phyloP scores from a whole-genome alignment of 768 basidiomycete genomes.

The Leccinum rimulosum region DNA sequence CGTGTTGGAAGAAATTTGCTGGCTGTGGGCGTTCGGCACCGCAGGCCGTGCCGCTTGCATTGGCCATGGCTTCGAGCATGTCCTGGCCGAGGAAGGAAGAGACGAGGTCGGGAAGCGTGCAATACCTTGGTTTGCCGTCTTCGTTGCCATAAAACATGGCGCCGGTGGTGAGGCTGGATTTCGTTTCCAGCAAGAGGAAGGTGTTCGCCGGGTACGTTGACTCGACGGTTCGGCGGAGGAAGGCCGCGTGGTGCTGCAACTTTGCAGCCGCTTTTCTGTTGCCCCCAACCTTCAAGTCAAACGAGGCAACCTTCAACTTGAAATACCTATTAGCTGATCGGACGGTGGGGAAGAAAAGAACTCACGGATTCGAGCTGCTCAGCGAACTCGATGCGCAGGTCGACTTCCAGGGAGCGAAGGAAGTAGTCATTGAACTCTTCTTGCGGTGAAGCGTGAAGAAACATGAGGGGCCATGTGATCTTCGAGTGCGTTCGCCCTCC shows the following conservation, averaged over 20 bases:
- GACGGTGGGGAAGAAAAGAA: too few relatives aligned
- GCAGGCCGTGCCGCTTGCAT: background rate
- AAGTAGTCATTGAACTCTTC: background rate
- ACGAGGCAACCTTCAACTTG: background rate
- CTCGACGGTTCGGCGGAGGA: background rate
- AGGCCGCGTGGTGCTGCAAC: background rate
- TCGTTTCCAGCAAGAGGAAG: background rate
- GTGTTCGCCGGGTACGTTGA: background rate
- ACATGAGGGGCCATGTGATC: background rate
- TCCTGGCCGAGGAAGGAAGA: background rate
- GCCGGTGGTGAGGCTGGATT: background rate
- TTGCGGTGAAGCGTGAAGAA: background rate
- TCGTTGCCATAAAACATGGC: background rate
- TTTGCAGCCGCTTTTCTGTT: background rate
- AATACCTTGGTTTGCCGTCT: background rate
- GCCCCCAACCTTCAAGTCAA: background rate
- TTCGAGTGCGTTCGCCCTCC: background rate
- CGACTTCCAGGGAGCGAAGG: background rate
- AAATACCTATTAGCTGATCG: too few relatives aligned
- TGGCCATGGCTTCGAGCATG: background rate
- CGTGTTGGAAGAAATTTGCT: background rate
- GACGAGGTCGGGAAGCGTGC: background rate
- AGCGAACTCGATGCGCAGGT: background rate
- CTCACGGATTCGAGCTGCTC: background rate
- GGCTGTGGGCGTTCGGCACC: background rate